These are phyloP conservation scores for Drechslerella coelobrocha DNA, from an alignment of 2,329 filamentous ascomycete genomes.

Conservation along the genomic window DNA sequence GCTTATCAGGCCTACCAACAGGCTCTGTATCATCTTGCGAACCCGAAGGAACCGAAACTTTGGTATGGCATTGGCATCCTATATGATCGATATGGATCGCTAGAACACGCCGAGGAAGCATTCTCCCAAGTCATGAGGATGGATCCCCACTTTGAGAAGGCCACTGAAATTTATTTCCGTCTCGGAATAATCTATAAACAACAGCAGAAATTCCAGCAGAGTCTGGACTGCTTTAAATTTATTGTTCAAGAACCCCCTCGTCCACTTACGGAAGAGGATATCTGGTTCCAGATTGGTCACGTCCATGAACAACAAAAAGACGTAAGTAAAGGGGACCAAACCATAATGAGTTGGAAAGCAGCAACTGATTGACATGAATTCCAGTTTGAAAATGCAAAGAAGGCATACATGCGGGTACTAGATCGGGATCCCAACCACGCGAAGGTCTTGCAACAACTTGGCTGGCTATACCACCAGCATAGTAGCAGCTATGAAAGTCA, in stretches of 20 bases:
- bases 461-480: constrained; percentile 97
- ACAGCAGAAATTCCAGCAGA: constrained; percentile 89
- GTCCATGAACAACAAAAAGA: constrained; percentile 99
- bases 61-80: constrained; percentile 99
- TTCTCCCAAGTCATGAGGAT: constrained; percentile 99
- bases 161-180: constrained; percentile 98
- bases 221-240: constrained; percentile 98
- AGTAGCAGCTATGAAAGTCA: constrained; percentile 90
- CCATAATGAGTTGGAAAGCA: background rate
- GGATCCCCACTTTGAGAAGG: constrained; percentile 96
- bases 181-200: constrained; percentile 99
- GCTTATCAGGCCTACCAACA: constrained; percentile 97
- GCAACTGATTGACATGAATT: constrained; percentile 2
- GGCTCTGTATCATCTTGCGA: constrained; percentile 86
- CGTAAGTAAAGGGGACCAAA: constrained; percentile 65
- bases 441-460: constrained; percentile 96
- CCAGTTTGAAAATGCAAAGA: constrained; percentile 90
- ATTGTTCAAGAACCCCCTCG: constrained; percentile 92
- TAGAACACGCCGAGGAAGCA: constrained; percentile 96
- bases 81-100: constrained; percentile 93
- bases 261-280: constrained; percentile 94
- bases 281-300: constrained; percentile 99
- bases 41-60: constrained; percentile 96
- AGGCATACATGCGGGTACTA: constrained; percentile 88
- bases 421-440: constrained; percentile 95